A percentile compares a stretch with the other conserved stretches of the same genome.
These are phyloP conservation scores for Singerocomus inundabilis DNA, from an alignment of 1,284 basidiomycete species.

Conservation along the genomic window DNA sequence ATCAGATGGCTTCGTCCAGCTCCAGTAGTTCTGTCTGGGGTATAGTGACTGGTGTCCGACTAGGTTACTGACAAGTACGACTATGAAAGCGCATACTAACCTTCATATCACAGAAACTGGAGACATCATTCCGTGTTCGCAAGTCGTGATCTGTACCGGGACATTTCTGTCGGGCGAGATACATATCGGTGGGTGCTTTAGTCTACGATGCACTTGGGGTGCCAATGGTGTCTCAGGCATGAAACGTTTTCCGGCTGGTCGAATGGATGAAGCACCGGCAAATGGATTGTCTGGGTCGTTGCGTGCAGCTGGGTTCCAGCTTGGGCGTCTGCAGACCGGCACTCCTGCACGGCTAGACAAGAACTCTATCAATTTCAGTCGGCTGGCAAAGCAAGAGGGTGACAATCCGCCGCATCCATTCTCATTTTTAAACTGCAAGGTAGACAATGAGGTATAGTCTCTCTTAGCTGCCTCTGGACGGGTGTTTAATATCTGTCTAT, in stretches of 20 bases:
- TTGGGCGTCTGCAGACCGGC: slow-evolving; percentile 85
- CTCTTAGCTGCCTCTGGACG: neutral
- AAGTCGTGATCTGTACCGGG: slow-evolving; percentile 86
- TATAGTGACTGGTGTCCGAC: slow-evolving; percentile 62
- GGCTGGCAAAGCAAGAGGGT: slow-evolving; percentile 58
- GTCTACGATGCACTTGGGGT: neutral
- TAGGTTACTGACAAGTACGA: slow-evolving; percentile 47
- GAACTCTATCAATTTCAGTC: slow-evolving; percentile 66
- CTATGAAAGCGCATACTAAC: slow-evolving; percentile 2
- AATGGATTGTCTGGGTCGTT: slow-evolving; percentile 76
- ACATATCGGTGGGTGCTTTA: slow-evolving; percentile 63
- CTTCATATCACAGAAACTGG: slow-evolving; percentile 56
- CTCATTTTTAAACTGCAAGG: slow-evolving; percentile 48
- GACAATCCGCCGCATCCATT: slow-evolving; percentile 64
- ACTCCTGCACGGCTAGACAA: slow-evolving; percentile 81
- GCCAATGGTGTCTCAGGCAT: slow-evolving; percentile 47
- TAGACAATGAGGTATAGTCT: slow-evolving; percentile 49
- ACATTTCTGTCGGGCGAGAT: slow-evolving; percentile 90
- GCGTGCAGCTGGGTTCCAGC: slow-evolving; percentile 70
- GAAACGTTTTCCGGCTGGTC: slow-evolving; percentile 79
- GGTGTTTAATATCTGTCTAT: neutral
- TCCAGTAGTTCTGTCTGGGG: slow-evolving; percentile 39
- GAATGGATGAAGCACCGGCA: slow-evolving; percentile 74
- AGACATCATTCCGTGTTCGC: slow-evolving; percentile 73
- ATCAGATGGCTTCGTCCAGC: slow-evolving; percentile 35